Evolutionary conservation across 176 grass and related monocot genomes (phyloP).

Genomic region (Ananas comosus): DNA sequence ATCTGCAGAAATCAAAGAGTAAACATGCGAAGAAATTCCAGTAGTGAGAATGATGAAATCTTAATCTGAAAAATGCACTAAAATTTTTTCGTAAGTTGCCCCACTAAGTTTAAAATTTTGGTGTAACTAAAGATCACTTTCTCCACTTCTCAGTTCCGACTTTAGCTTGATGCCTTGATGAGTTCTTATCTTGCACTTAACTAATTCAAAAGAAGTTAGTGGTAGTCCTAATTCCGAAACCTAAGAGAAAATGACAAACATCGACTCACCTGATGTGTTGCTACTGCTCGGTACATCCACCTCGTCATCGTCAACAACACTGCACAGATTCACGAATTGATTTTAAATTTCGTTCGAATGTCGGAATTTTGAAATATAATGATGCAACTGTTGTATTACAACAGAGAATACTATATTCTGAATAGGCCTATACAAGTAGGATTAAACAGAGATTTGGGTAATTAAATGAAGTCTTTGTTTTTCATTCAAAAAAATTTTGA

Average conservation of each 20-base stretch:
- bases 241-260: no score
- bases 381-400: conserved; percentile 14
- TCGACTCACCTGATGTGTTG: conserved; percentile 13
- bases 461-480: neutral
- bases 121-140: no score
- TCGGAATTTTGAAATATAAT: neutral
- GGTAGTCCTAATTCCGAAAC: no score
- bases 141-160: no score
- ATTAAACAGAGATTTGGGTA: neutral
- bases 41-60: neutral
- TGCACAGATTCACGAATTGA: conserved; percentile 25
- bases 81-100: no score
- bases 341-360: neutral
- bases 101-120: no score
- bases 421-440: neutral
- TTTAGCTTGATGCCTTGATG: no score
- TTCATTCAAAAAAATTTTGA: neutral
- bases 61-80: no score
- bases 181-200: no score
- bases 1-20: conserved; percentile 30
- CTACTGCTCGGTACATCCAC: conserved; percentile 9
- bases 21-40: neutral
- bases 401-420: neutral
- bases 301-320: conserved; percentile 65
- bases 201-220: no score